Conservation (phyloP, 2,329 filamentous ascomycete species). For the Cytospora chrysosperma region DNA sequence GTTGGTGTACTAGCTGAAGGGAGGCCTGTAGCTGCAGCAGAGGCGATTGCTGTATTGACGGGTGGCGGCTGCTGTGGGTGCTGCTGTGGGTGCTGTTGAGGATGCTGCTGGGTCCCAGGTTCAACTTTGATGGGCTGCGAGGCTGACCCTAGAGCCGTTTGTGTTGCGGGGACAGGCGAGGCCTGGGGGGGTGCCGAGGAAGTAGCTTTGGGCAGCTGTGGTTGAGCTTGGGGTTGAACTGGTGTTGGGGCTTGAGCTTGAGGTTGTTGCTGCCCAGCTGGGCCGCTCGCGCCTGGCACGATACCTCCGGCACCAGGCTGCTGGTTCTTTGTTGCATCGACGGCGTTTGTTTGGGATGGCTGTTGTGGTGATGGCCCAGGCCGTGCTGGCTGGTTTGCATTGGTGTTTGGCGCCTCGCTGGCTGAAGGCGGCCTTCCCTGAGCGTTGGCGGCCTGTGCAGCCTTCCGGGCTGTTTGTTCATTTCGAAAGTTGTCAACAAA, state of each 20-base stretch:
- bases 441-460: slow-evolving; percentile 25
- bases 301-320: slow-evolving; percentile 33
- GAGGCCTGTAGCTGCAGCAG: slow-evolving; percentile 36
- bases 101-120: slow-evolving; percentile 32
- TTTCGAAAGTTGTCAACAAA: slow-evolving; percentile 50
- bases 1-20: slow-evolving; percentile 48
- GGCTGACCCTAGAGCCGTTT: slow-evolving; percentile 25
- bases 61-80: slow-evolving; percentile 25
- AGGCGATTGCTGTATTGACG: slow-evolving; percentile 33
- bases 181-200: slow-evolving; percentile 20
- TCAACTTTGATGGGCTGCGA: slow-evolving; percentile 39
- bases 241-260: neutral
- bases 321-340: slow-evolving; percentile 48
- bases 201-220: slow-evolving; percentile 27
- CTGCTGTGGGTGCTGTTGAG: slow-evolving; percentile 28
- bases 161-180: slow-evolving; percentile 29
- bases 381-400: slow-evolving; percentile 23
- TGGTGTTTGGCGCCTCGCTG: slow-evolving; percentile 20
- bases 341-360: slow-evolving; percentile 28
- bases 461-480: slow-evolving; percentile 39
- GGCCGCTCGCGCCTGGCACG: slow-evolving; percentile 28
- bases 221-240: neutral
- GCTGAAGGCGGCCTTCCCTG: slow-evolving; percentile 29
- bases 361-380: slow-evolving; percentile 19
- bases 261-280: slow-evolving; percentile 25